Conservation (phyloP, 2,329 filamentous ascomycete species). For the Pestalotiopsis fici region DNA sequence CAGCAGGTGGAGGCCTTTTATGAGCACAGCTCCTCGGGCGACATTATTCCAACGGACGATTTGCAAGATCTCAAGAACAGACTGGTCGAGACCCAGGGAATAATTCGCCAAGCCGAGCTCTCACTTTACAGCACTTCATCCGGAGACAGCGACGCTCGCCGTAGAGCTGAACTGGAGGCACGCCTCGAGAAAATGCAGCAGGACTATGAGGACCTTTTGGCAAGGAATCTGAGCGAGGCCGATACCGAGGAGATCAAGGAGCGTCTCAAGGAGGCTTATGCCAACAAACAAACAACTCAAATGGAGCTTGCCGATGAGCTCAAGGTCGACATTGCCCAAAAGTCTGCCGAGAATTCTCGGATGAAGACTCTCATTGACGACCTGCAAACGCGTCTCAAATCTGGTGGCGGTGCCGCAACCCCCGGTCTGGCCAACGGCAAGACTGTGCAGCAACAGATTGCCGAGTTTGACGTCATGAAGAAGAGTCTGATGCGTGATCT, state of each 20-base stretch:
- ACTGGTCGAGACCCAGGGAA: conserved; percentile 86
- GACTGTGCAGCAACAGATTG: conserved; percentile 95
- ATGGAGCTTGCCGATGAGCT: conserved; percentile 75
- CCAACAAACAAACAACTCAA: conserved; percentile 73
- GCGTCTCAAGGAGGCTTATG: conserved; percentile 74
- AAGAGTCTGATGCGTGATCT: conserved; percentile 98
- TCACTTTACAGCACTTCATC: conserved; percentile 73
- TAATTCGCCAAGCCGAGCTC: conserved; percentile 89
- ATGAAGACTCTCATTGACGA: conserved; percentile 81
- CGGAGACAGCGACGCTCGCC: conserved; percentile 65
- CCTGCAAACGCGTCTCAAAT: conserved; percentile 73
- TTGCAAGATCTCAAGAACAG: conserved; percentile 75
- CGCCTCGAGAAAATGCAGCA: conserved; percentile 73
- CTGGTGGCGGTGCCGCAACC: conserved; percentile 46
- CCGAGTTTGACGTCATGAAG: conserved; percentile 99
- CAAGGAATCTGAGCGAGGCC: conserved; percentile 73
- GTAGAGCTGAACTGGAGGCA: conserved; percentile 75
- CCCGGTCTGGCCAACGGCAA: conserved; percentile 76
- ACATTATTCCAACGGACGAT: conserved; percentile 79
- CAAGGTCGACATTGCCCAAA: conserved; percentile 73
- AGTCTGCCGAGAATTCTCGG: conserved; percentile 79
- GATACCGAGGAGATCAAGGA: conserved; percentile 86
- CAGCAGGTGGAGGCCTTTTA: conserved; percentile 79
- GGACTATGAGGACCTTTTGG: conserved; percentile 82
- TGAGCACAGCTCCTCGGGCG: conserved; percentile 74